Percentiles rank a stretch among this genome's conserved stretches.
Evolutionary conservation across 2,329 filamentous ascomycete species (phyloP).

Genomic region (Phialophora macrospora): DNA sequence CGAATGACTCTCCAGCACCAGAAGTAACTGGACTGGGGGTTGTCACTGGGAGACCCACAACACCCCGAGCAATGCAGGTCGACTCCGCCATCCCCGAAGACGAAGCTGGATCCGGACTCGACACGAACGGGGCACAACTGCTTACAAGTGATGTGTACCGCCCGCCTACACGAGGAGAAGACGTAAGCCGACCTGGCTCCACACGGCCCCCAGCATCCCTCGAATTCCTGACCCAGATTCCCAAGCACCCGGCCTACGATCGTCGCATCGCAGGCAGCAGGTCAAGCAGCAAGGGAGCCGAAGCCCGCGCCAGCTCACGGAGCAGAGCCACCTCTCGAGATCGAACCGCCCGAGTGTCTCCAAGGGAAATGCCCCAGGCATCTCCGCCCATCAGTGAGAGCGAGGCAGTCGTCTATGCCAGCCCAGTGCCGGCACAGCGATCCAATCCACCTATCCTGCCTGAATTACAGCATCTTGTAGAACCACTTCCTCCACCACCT

Average conservation of each 20-base stretch:
- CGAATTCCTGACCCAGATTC: constrained; percentile 35
- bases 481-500: constrained; percentile 51
- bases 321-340: constrained; percentile 53
- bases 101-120: constrained; percentile 58
- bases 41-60: constrained; percentile 69
- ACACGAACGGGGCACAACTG: constrained; percentile 57
- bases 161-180: constrained; percentile 41
- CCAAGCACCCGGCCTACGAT: constrained; percentile 38
- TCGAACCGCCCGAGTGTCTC: constrained; percentile 35
- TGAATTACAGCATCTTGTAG: constrained; percentile 65
- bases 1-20: constrained; percentile 60
- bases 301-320: constrained; percentile 57
- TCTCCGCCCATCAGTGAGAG: constrained; percentile 12
- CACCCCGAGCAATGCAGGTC: constrained; percentile 84
- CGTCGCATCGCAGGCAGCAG: constrained; percentile 44
- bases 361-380: constrained; percentile 24
- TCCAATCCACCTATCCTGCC: constrained; percentile 58
- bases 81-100: constrained; percentile 56
- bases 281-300: constrained; percentile 47
- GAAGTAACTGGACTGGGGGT: constrained; percentile 19
- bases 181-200: constrained; percentile 28
- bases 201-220: constrained; percentile 26
- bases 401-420: constrained; percentile 3
- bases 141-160: constrained; percentile 47
- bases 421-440: constrained; percentile 23